Evolutionary conservation across 345 rosid species (phyloP), one percentile per base, ranked within the genome.

Genomic region (Heritiera fomes): DNA sequence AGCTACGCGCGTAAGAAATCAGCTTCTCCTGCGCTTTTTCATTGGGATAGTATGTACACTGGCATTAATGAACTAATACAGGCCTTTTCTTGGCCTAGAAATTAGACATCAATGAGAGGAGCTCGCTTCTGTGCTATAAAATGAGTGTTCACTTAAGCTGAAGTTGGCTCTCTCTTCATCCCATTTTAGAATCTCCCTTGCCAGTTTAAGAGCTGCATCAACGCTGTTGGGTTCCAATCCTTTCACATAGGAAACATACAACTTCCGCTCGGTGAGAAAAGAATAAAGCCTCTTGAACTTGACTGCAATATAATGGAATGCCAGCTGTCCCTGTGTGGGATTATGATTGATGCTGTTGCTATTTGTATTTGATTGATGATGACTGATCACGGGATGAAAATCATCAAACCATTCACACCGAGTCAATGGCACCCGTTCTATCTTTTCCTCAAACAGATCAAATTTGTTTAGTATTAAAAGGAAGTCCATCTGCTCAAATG

Each of bases 121-220:
- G 55, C 77, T 83, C 11, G 85, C 85, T 75, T 84, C 88, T 38
- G 76, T 86, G 77, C 88, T 82, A 17, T 84, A 86, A 81, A 86
- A 81, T n/a, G 88, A 83, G 86, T 80, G 84, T 1, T 84, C 86
- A 71, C 80, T 78, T 50, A 71, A 23, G 71, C 85, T 81, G 41
- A 81, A 87, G 87, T 88, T 86, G 15, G 82, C 80, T 84, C 89
- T 90, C 82, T 93, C 96, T 71, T 95, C 97, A 0, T 91, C 91
- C 99, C 99, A 95, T 85, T 92, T 95, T 81, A 95, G 77, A 64
- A 95, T 90, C 90, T 93, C 99, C 89, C 90, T 90, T 18, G 96
- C 92, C 14, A 86, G 89, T 83, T 90, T 93, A 20, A 95, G 93
- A 13, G 90, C 84, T 0, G 84, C 79, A 73, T 95, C 98, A 0